Conservation (phyloP, 768 basidiomycete species). For the Mycena leptocephala region DNA sequence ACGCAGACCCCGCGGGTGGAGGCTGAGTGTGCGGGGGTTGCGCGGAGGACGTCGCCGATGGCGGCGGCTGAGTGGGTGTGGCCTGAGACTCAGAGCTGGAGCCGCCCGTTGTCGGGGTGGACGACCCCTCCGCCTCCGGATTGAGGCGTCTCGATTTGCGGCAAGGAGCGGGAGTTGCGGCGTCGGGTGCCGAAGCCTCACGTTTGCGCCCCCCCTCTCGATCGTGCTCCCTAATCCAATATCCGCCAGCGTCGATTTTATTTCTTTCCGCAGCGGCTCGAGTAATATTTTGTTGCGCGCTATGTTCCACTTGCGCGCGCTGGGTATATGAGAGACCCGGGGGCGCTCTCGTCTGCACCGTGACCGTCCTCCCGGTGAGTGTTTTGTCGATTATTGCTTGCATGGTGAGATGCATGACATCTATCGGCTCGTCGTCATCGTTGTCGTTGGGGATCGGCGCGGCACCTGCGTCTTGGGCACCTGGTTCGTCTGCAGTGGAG, state of each 20-base stretch:
- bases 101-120: no score
- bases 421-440: no score
- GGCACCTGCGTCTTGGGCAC: no score
- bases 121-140: no score
- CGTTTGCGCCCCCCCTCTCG: not conserved
- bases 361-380: not conserved
- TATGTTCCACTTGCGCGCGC: not conserved
- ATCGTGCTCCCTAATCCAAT: no score
- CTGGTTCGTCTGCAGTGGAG: no score
- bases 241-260: not conserved
- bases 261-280: not conserved
- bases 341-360: not conserved
- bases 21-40: no score
- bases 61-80: no score
- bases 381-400: not conserved
- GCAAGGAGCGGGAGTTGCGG: not conserved
- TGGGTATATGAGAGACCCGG: not conserved
- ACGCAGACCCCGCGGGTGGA: not conserved
- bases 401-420: not conserved
- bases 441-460: no score
- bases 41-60: no score
- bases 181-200: not conserved
- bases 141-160: not conserved
- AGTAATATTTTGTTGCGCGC: not conserved
- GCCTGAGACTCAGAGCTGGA: no score